A percentile compares a stretch with the other conserved stretches of the same genome.
Conservation (phyloP, 1,139 yeast genomes). For the Magnusiomyces sp. region DNA sequence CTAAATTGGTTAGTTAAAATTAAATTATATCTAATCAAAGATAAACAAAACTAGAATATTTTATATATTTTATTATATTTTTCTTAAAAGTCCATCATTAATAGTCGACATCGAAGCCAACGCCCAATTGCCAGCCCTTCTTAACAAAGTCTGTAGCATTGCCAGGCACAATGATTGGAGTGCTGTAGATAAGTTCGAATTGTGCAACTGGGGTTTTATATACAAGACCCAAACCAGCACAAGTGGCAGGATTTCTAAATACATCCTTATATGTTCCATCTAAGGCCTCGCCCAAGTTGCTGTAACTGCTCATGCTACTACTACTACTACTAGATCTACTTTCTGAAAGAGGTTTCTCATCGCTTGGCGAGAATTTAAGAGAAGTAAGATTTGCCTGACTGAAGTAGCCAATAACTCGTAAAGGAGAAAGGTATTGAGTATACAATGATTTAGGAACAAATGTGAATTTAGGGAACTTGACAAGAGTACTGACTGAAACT, state of each 20-base stretch:
- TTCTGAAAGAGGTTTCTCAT: not conserved
- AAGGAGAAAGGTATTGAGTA: slow-evolving; percentile 12
- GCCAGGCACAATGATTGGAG: slow-evolving; percentile 5
- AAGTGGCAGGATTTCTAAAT: slow-evolving; percentile 8
- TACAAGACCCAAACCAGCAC: slow-evolving; percentile 18
- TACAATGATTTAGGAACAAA: not conserved
- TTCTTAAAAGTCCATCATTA: not conserved
- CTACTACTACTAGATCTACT: not conserved
- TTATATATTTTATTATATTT: not conserved
- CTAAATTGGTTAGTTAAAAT: not conserved
- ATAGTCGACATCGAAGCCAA: slow-evolving; percentile 12
- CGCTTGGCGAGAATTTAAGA: not conserved
- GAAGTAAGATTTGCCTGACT: slow-evolving; percentile 13
- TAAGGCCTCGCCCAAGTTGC: not conserved
- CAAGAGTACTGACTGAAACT: slow-evolving; percentile 13
- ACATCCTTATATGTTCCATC: not conserved
- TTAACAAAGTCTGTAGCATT: slow-evolving; percentile 4
- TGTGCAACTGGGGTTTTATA: slow-evolving; percentile 11
- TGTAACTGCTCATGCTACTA: no score
- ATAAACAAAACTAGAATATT: not conserved
- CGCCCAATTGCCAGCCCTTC: slow-evolving; percentile 12
- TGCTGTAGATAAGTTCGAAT: slow-evolving; percentile 11
- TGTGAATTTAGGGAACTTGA: slow-evolving; percentile 13
- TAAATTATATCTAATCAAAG: not conserved
- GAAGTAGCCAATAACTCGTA: slow-evolving; percentile 15